Percentiles rank a stretch among this genome's conserved stretches.
phyloP scores from a whole-genome alignment of 768 basidiomycete genomes.

The Mycena olivaceomarginata region DNA sequence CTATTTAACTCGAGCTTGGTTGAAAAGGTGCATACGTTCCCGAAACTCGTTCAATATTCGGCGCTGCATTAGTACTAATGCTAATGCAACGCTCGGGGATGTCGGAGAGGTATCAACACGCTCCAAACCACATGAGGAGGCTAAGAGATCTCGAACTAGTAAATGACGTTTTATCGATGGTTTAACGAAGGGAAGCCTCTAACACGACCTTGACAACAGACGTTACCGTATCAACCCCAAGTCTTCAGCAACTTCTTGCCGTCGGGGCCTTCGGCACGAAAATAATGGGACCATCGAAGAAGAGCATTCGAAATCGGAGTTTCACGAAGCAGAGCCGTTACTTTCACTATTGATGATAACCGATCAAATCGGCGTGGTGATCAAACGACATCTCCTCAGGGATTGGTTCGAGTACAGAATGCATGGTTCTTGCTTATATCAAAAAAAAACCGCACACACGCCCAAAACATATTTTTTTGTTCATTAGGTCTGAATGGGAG shows the following conservation, averaged over 20 bases:
- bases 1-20: neutral
- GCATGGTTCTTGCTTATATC: no score
- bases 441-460: no score
- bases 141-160: neutral
- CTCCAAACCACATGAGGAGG: neutral
- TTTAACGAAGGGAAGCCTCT: neutral
- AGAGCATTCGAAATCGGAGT: neutral
- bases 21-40: neutral
- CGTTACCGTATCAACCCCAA: slow-evolving; percentile 6
- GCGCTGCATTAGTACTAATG: neutral
- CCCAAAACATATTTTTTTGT: no score
- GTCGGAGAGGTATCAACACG: slow-evolving; percentile 3
- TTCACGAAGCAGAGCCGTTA: no score
- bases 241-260: neutral
- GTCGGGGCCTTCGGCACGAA: slow-evolving; percentile 5
- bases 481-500: no score
- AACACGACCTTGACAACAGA: slow-evolving; percentile 7
- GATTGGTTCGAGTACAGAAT: no score
- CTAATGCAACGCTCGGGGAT: slow-evolving; percentile 8
- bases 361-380: no score
- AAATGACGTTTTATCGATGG: slow-evolving; percentile 23
- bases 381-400: no score
- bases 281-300: neutral
- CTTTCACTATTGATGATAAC: no score
- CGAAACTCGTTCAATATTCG: neutral